Percentiles rank a stretch among this genome's conserved stretches.
Conservation (phyloP, 805 yeast genomes). For the Candida vaughaniae region DNA sequence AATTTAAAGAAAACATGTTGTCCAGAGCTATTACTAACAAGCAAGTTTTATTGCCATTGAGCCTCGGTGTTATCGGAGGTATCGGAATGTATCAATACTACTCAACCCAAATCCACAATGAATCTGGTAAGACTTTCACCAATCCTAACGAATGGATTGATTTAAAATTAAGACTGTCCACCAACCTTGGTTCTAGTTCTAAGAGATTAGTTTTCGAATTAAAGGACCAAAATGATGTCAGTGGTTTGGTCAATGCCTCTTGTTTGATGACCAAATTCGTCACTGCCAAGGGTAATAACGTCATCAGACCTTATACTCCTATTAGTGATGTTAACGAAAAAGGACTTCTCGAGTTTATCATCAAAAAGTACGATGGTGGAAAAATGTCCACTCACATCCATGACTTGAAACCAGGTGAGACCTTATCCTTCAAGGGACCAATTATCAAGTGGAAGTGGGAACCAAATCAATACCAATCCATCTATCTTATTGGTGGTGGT, state of each 20-base stretch:
- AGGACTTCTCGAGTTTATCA: constrained; percentile 76
- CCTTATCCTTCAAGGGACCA: constrained; percentile 92
- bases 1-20: constrained; percentile 13
- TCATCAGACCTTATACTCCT: constrained; percentile 90
- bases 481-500: constrained; percentile 92
- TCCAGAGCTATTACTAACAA: constrained; percentile 23
- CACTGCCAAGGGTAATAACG: constrained; percentile 80
- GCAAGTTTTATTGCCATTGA: constrained; percentile 25
- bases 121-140: constrained; percentile 47
- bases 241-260: constrained; percentile 81
- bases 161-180: constrained; percentile 52
- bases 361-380: constrained; percentile 85
- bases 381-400: constrained; percentile 76
- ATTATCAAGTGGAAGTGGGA: constrained; percentile 87
- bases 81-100: constrained; percentile 32
- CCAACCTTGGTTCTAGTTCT: constrained; percentile 59
- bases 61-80: constrained; percentile 30
- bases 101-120: constrained; percentile 30
- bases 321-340: constrained; percentile 62
- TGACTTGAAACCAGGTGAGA: constrained; percentile 71
- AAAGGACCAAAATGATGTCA: constrained; percentile 60
- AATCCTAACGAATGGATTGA: constrained; percentile 74
- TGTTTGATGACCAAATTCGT: constrained; percentile 77
- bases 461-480: constrained; percentile 77
- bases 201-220: constrained; percentile 70